Evolutionary conservation across 257 asterid species (phyloP), one percentile per base, ranked within the genome.

Genomic region (Cynanchum wilfordii): DNA sequence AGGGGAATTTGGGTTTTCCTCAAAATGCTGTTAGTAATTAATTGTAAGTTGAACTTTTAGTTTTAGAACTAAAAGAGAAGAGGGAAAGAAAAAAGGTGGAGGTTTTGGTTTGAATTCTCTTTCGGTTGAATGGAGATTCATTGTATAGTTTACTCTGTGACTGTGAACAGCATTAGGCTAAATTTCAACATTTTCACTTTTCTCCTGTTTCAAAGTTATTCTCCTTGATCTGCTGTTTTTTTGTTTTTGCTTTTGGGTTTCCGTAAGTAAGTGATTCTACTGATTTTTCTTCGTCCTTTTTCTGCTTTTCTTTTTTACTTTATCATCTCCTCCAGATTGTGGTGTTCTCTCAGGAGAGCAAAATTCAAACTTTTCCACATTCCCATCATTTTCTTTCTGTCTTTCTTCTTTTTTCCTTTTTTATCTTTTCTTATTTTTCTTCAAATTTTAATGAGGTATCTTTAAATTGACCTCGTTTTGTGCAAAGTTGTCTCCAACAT

Each of bases 211-310:
- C 44, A 44, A 69, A 72, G 55, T 78, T 30, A 42, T 58, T 64
- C 73, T 60, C 59, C 71, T 82, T 86, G 82, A 77, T 84, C 86
- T 87, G 83, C 69, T 75, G 68, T 58, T 71, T 69, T 78, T 81
- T 83, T 80, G 60, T 65, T 77, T 80, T 79, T 83, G 77, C 84
- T 68, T 84, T 84, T 77, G 67, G 70, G 73, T 54, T 71, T 80
- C 73, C 74, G 75, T 79, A 78, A 78, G 62, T 51, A 84, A 85
- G 82, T 82, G 52, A 84, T 66, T 75, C 83, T 30, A 63, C 76
- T 54, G 77, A 77, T 80, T 72, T 62, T 62, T 40, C 36, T 40
- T 7, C 56, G 40, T 51, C 77, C 54, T 76, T 78, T 78, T 76
- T 81, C 76, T 78, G 67, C 81, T 82, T 69, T 57, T 59, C 49